These are phyloP conservation scores for Xylariaceae sp. DNA, from an alignment of 2,329 filamentous ascomycete genomes.

Conservation along the genomic window DNA sequence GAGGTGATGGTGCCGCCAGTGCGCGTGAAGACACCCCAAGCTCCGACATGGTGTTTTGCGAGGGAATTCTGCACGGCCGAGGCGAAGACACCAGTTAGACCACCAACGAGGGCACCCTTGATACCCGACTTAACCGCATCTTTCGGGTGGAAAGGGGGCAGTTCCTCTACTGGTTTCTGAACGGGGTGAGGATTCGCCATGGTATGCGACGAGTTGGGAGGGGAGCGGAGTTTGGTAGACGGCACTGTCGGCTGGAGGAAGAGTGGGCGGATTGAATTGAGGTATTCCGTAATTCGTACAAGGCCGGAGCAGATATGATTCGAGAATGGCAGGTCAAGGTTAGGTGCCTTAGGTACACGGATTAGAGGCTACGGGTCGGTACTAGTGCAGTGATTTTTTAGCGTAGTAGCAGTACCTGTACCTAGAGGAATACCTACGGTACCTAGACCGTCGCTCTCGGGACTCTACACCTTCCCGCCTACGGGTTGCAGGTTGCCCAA, in stretches of 20 bases:
- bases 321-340: slow-evolving; percentile 5
- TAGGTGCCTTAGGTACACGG: background rate
- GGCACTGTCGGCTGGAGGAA: background rate
- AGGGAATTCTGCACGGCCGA: slow-evolving; percentile 84
- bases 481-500: no score
- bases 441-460: no score
- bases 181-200: slow-evolving; percentile 33
- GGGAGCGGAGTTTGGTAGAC: background rate
- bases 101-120: slow-evolving; percentile 60
- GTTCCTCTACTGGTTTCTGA: slow-evolving; percentile 26
- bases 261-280: background rate
- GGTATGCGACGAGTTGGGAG: slow-evolving; percentile 25
- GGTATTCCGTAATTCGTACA: background rate
- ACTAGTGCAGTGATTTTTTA: background rate
- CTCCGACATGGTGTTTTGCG: slow-evolving; percentile 73
- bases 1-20: slow-evolving; percentile 68
- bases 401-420: no score
- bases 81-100: slow-evolving; percentile 62
- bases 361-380: background rate
- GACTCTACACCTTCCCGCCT: no score
- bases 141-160: slow-evolving; percentile 60
- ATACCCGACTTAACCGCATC: slow-evolving; percentile 67
- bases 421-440: no score
- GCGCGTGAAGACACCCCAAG: slow-evolving; percentile 73
- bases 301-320: slow-evolving; percentile 10